Conservation (phyloP, 352 stramenopile species). For the Phytophthora foliorum region DNA sequence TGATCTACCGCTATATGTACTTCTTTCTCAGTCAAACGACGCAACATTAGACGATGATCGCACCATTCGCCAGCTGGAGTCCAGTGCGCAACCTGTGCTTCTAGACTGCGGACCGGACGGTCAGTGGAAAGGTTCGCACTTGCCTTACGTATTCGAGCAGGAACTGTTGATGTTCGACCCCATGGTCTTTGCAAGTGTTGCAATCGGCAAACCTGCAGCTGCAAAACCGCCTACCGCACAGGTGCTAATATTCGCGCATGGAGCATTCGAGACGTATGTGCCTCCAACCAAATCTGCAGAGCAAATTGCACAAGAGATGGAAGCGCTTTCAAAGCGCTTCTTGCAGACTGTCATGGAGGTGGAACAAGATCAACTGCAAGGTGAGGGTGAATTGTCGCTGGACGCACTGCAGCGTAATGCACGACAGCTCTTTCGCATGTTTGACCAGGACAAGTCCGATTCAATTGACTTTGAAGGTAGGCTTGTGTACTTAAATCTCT, state of each 20-base stretch:
- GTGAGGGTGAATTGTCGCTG: slow-evolving; percentile 44
- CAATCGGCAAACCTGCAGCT: slow-evolving; percentile 68
- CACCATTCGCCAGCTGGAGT: slow-evolving; percentile 48
- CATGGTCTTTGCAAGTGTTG: slow-evolving; percentile 56
- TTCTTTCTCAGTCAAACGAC: slow-evolving; percentile 51
- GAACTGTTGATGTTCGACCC: slow-evolving; percentile 66
- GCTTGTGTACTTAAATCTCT: neutral
- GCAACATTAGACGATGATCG: slow-evolving; percentile 38
- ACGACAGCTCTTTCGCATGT: slow-evolving; percentile 72
- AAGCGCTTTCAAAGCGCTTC: slow-evolving; percentile 53
- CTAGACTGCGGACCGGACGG: slow-evolving; percentile 71
- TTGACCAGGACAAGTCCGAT: slow-evolving; percentile 79
- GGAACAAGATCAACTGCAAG: slow-evolving; percentile 44
- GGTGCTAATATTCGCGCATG: slow-evolving; percentile 61
- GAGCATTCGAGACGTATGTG: slow-evolving; percentile 65
- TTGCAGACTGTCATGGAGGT: slow-evolving; percentile 66
- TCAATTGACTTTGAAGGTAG: slow-evolving; percentile 82
- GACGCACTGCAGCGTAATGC: slow-evolving; percentile 64
- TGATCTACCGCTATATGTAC: slow-evolving; percentile 64
- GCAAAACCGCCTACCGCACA: slow-evolving; percentile 62
- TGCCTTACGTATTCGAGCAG: slow-evolving; percentile 64
- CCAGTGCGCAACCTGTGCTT: slow-evolving; percentile 53
- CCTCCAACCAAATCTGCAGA: slow-evolving; percentile 59
- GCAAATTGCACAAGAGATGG: slow-evolving; percentile 56
- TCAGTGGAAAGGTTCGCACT: slow-evolving; percentile 65